These are phyloP conservation scores for Curvularia sp. DNA, from an alignment of 2,329 filamentous ascomycete species.

Conservation along the genomic window DNA sequence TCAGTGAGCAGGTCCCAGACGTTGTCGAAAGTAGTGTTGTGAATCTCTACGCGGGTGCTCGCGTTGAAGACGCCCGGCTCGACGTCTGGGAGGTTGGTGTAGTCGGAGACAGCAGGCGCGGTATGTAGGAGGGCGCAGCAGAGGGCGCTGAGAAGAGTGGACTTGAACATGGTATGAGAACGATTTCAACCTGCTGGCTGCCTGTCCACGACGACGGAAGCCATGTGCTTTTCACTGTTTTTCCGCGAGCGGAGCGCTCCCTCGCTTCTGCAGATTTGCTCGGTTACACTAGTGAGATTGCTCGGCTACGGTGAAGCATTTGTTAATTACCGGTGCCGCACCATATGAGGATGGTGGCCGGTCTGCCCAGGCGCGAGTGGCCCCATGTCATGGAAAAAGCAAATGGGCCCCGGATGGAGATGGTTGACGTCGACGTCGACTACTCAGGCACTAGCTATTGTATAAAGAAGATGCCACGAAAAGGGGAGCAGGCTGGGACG, in stretches of 20 bases:
- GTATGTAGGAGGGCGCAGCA: constrained; percentile 10
- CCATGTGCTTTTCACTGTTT: not conserved
- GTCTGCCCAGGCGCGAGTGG: not conserved
- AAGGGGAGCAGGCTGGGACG: not conserved
- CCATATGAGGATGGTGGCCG: not conserved
- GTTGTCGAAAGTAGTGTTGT: constrained; percentile 25
- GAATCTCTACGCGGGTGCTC: constrained; percentile 38
- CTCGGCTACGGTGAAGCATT: not conserved
- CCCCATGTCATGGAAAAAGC: not conserved
- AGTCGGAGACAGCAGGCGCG: constrained; percentile 14
- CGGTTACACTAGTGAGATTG: not conserved
- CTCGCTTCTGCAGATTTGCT: constrained; percentile 1
- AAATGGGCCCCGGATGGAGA: not conserved
- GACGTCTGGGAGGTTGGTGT: constrained; percentile 38
- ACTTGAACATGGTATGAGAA: constrained; percentile 1
- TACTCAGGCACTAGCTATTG: not conserved
- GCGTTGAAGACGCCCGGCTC: constrained; percentile 41
- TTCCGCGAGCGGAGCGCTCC: not conserved
- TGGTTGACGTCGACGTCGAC: not conserved
- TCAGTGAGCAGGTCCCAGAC: constrained; percentile 41
- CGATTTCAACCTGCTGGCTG: not conserved
- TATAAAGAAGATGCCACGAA: not conserved
- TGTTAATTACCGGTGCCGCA: not conserved
- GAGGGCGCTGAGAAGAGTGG: constrained; percentile 1
- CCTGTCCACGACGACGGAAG: not conserved